Conservation (phyloP, 306 rosid genomes). For the Acacia confusa region DNA sequence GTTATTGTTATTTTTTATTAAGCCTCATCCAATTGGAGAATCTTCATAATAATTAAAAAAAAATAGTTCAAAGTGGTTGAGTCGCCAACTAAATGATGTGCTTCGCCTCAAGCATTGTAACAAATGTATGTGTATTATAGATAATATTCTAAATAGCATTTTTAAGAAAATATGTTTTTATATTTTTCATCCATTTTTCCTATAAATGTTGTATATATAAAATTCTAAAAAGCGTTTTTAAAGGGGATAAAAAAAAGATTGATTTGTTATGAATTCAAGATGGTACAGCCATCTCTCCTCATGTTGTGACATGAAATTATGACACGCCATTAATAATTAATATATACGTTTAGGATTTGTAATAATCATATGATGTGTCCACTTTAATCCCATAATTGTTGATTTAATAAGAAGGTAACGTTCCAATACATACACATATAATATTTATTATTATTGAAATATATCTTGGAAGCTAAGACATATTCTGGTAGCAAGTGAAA, state of each 20-base stretch:
- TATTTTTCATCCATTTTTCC: neutral
- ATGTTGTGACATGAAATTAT: constrained; percentile 18
- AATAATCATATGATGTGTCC: constrained; percentile 17
- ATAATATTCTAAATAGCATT: too few relatives aligned
- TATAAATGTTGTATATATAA: neutral
- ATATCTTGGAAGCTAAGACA: constrained; percentile 59
- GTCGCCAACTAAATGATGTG: constrained; percentile 18
- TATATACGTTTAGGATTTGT: constrained; percentile 18
- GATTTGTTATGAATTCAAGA: neutral
- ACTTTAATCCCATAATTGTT: constrained; percentile 17
- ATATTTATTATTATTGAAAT: constrained; percentile 16
- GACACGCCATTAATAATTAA: constrained; percentile 12
- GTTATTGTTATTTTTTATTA: neutral
- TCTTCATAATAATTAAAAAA: neutral
- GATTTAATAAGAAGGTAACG: constrained; percentile 32
- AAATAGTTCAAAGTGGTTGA: neutral
- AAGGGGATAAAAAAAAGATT: neutral
- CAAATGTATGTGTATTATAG: too few relatives aligned
- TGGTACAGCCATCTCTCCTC: neutral
- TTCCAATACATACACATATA: neutral
- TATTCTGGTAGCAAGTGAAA: constrained; percentile 46
- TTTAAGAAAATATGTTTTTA: neutral
- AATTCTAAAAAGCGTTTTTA: neutral
- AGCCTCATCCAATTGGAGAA: too few relatives aligned
- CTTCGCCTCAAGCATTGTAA: neutral